A percentile compares a stretch with the other conserved stretches of the same genome.
These are phyloP conservation scores for Hamamelis virginiana DNA, from an alignment of 164 flowering plant genomes.

Conservation along the genomic window DNA sequence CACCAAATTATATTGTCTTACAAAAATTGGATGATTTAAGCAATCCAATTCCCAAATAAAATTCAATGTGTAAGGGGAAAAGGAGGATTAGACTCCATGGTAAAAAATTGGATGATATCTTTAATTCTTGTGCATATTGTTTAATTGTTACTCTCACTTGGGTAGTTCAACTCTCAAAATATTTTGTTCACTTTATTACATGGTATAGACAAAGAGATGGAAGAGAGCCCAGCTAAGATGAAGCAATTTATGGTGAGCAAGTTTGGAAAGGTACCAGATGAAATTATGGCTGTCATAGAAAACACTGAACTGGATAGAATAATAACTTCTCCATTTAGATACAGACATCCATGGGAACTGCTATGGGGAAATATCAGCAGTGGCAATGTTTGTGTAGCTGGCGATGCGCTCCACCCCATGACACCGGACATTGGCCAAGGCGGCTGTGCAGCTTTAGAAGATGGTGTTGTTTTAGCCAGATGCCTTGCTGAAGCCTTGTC, in stretches of 20 bases:
- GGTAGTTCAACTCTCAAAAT: too few relatives aligned
- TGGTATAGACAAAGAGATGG: conserved; percentile 28
- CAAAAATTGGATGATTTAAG: too few relatives aligned
- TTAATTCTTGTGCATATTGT: too few relatives aligned
- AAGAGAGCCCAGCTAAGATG: conserved; percentile 31
- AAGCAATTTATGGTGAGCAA: conserved; percentile 42
- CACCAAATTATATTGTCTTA: too few relatives aligned
- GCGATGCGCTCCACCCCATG: conserved; percentile 49
- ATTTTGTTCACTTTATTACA: neutral
- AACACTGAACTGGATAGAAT: conserved; percentile 24
- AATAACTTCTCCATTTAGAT: conserved; percentile 24
- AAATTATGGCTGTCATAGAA: conserved; percentile 23
- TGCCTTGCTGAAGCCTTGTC: conserved; percentile 43
- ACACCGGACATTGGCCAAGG: conserved; percentile 60
- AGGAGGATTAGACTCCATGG: too few relatives aligned
- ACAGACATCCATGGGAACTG: conserved; percentile 39
- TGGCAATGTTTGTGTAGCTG: conserved; percentile 44
- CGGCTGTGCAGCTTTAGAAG: conserved; percentile 50
- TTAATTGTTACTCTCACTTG: too few relatives aligned
- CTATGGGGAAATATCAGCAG: conserved; percentile 38
- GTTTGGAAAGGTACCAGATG: conserved; percentile 26
- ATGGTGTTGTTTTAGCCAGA: conserved; percentile 41
- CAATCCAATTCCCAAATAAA: too few relatives aligned
- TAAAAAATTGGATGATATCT: too few relatives aligned
- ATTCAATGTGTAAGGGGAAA: too few relatives aligned